phyloP scores from a whole-genome alignment of 345 rosid species.

The Stellera chamaejasme region DNA sequence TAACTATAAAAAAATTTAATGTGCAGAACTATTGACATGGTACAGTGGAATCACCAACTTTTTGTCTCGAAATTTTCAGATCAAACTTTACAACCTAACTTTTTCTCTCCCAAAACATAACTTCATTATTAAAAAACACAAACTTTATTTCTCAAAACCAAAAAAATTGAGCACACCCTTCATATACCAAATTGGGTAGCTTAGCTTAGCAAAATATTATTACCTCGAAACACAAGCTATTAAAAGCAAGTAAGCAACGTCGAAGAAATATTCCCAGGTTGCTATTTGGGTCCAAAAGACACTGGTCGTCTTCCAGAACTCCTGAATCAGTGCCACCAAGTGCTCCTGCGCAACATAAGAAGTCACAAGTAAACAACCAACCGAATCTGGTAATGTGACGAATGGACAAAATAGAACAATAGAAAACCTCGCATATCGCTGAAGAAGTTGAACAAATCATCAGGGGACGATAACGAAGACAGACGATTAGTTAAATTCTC shows the following conservation, averaged over 20 bases:
- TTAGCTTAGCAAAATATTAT: not conserved
- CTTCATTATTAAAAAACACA: too few species aligned
- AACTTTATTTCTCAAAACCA: too few species aligned
- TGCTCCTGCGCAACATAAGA: constrained; percentile 36
- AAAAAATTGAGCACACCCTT: too few species aligned
- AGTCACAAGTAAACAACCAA: not conserved
- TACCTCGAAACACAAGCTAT: constrained; percentile 80
- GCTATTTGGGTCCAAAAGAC: constrained; percentile 77
- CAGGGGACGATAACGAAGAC: constrained; percentile 61
- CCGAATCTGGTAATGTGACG: not conserved
- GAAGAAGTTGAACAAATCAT: constrained; percentile 77
- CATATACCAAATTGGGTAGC: too few species aligned
- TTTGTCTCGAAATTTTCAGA: too few species aligned
- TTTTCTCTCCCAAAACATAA: too few species aligned
- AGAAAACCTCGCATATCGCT: constrained; percentile 71
- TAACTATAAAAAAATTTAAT: too few species aligned
- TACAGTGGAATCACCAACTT: too few species aligned
- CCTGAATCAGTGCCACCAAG: constrained; percentile 67
- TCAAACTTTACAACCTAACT: too few species aligned
- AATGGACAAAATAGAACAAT: not conserved
- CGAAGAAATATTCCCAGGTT: constrained; percentile 83
- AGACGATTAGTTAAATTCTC: constrained; percentile 58
- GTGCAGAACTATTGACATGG: too few species aligned
- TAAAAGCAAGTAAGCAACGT: constrained; percentile 80
- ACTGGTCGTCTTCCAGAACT: constrained; percentile 65